phyloP scores from a whole-genome alignment of 2,329 filamentous ascomycete species.

The Aotearoamyces nothofagi region DNA sequence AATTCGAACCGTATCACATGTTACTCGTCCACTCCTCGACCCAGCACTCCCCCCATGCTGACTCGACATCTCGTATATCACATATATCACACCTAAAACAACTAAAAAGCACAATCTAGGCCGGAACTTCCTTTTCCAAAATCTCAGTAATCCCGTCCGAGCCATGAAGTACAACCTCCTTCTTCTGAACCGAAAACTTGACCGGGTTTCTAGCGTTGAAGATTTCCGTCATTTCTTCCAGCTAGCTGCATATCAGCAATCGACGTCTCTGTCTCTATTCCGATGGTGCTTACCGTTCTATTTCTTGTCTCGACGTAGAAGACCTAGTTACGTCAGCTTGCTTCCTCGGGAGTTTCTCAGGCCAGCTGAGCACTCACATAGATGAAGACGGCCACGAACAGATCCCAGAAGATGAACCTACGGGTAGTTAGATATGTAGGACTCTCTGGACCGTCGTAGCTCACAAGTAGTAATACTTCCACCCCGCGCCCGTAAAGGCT shows the following conservation, averaged over 20 bases:
- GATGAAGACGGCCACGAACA: conserved; percentile 24
- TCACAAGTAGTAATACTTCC: conserved; percentile 24
- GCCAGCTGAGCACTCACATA: too few relatives aligned
- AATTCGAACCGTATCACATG: too few relatives aligned
- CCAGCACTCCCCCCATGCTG: too few relatives aligned
- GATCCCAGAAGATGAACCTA: conserved; percentile 23
- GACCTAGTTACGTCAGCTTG: too few relatives aligned
- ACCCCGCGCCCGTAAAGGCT: conserved; percentile 22
- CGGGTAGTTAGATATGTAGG: conserved; percentile 7
- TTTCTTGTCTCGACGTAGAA: conserved; percentile 13
- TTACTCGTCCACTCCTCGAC: too few relatives aligned
- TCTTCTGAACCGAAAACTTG: conserved; percentile 18
- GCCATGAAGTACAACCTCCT: conserved; percentile 10
- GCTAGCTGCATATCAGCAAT: conserved; percentile 4
- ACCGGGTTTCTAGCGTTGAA: conserved; percentile 25
- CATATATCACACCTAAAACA: too few relatives aligned
- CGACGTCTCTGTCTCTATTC: too few relatives aligned
- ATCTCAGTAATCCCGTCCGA: conserved; percentile 3
- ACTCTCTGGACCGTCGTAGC: too few relatives aligned
- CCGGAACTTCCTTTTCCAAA: conserved; percentile 5
- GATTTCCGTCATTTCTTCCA: conserved; percentile 29
- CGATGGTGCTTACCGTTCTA: conserved; percentile 4
- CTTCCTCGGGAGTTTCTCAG: too few relatives aligned
- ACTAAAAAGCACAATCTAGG: too few relatives aligned
- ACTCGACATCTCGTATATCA: too few relatives aligned